These are phyloP conservation scores for Crithidia acanthocephali DNA, from an alignment of 208 protist species.

Conservation along the genomic window DNA sequence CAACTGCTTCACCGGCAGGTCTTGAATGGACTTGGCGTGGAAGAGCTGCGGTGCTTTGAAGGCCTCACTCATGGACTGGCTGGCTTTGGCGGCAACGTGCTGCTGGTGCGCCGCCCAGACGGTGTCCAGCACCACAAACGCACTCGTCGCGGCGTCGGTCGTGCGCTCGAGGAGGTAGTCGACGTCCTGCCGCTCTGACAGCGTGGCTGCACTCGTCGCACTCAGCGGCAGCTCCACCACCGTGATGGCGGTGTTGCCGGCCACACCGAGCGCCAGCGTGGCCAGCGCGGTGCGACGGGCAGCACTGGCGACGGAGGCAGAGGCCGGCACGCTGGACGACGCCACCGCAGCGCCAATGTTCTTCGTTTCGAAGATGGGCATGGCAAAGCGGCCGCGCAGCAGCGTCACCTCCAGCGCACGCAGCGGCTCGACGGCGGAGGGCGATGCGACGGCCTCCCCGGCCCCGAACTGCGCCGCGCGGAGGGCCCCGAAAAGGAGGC, in stretches of 20 bases:
- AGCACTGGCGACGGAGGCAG: constrained; percentile 10
- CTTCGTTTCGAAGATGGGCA: constrained; percentile 61
- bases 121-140: constrained; percentile 49
- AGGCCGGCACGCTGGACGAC: not conserved
- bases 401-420: constrained; percentile 40
- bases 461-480: not conserved
- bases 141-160: constrained; percentile 39
- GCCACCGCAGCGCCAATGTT: constrained; percentile 35
- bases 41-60: constrained; percentile 50
- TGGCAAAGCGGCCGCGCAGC: constrained; percentile 73
- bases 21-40: constrained; percentile 73
- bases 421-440: constrained; percentile 5
- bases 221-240: constrained; percentile 34
- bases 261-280: constrained; percentile 19
- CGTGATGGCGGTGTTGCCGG: constrained; percentile 24
- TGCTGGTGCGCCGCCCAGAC: constrained; percentile 53
- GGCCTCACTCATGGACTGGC: constrained; percentile 51
- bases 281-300: constrained; percentile 16
- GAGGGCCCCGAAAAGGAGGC: constrained; percentile 52
- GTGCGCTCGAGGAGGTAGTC: constrained; percentile 26
- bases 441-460: not conserved
- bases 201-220: constrained; percentile 1
- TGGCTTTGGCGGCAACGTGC: constrained; percentile 56
- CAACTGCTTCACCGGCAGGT: constrained; percentile 66
- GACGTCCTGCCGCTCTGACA: constrained; percentile 17